Conservation (phyloP, 257 asterid genomes). For the Jacaranda mimosifolia region DNA sequence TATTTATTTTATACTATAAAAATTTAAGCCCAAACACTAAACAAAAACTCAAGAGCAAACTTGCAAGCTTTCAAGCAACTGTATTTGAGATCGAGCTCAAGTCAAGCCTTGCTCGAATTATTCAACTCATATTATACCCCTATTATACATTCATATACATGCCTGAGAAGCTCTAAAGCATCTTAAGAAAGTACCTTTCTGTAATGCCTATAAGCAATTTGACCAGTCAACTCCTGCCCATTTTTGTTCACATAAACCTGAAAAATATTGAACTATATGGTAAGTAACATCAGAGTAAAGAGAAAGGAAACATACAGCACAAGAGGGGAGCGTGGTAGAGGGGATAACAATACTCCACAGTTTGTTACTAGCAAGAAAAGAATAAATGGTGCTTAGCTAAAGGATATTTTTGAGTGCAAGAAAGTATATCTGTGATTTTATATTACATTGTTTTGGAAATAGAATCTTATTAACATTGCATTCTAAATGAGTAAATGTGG, state of each 20-base stretch:
- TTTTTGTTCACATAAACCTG: constrained; percentile 83
- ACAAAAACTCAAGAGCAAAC: too few relatives aligned
- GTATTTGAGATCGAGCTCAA: too few relatives aligned
- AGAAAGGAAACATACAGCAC: background rate
- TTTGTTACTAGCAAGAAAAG: background rate
- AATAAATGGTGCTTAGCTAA: background rate
- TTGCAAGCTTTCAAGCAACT: too few relatives aligned
- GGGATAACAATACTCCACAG: constrained; percentile 11
- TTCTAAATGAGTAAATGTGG: background rate
- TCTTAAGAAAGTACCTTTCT: constrained; percentile 61
- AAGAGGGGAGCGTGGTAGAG: background rate
- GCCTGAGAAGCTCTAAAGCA: too few relatives aligned
- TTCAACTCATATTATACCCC: too few relatives aligned
- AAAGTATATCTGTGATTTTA: background rate
- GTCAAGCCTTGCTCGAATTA: too few relatives aligned
- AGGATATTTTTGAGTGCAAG: constrained; percentile 2
- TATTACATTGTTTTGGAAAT: background rate
- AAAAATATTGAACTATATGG: constrained; percentile 28
- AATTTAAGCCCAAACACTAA: too few relatives aligned
- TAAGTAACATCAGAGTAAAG: background rate
- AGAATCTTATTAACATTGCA: background rate
- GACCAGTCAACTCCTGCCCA: constrained; percentile 85
- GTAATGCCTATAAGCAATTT: constrained; percentile 71
- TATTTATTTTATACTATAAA: too few relatives aligned
- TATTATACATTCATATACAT: too few relatives aligned